Evolutionary conservation across 2,329 filamentous ascomycete genomes (phyloP).

Genomic region (Thielaviopsis ethacetica): DNA sequence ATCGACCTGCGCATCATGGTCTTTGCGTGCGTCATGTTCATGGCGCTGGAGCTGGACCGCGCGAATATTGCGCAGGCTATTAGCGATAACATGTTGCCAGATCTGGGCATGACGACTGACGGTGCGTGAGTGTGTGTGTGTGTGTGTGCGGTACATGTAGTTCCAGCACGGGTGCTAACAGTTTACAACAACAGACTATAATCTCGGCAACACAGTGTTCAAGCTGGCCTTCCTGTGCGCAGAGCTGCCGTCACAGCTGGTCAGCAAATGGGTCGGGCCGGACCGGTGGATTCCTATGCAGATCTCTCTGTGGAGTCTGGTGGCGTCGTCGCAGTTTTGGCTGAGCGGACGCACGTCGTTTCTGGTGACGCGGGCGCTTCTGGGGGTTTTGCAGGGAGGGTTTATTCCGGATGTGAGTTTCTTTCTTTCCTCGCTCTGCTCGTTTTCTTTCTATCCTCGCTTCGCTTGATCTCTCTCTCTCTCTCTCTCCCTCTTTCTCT

Average conservation of each 20-base stretch:
- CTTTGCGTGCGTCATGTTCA: conserved; percentile 27
- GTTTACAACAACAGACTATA: conserved; percentile 17
- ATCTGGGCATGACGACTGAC: conserved; percentile 28
- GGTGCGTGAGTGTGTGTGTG: no score
- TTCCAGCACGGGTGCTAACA: neutral
- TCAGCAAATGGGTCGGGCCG: conserved; percentile 40
- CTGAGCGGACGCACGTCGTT: conserved; percentile 24
- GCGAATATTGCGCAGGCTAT: conserved; percentile 31
- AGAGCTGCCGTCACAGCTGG: conserved; percentile 40
- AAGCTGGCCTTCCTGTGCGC: conserved; percentile 19
- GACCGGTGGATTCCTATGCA: conserved; percentile 45
- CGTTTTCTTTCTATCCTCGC: conserved; percentile 3
- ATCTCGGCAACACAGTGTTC: conserved; percentile 21
- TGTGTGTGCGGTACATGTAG: no score
- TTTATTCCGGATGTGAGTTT: conserved; percentile 28
- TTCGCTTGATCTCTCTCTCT: conserved; percentile 12
- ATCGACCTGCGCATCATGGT: conserved; percentile 28
- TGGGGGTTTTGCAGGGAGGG: conserved; percentile 28
- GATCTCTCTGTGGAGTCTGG: conserved; percentile 38
- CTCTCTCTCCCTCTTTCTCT: no score
- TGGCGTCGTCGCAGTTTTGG: conserved; percentile 32
- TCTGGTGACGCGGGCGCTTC: conserved; percentile 22
- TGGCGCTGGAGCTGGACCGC: conserved; percentile 31
- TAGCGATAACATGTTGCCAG: conserved; percentile 29
- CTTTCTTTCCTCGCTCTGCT: no score